phyloP scores from a whole-genome alignment of 2,329 filamentous ascomycete species.

The Penicillium sp. region DNA sequence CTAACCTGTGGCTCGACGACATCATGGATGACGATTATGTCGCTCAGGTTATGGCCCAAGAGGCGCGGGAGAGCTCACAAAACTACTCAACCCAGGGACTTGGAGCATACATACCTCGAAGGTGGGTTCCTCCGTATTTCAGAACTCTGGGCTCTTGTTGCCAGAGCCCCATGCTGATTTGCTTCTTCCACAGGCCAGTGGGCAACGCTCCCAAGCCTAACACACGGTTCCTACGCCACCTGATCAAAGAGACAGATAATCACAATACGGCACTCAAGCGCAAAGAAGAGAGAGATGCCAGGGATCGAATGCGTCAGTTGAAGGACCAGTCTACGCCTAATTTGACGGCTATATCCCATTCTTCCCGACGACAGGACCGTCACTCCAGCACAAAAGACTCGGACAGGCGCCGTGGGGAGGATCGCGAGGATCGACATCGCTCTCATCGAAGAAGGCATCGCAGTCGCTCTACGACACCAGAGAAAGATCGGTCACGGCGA shows the following conservation, averaged over 20 bases:
- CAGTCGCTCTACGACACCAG: slow-evolving; percentile 27
- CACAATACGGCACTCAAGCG: slow-evolving; percentile 86
- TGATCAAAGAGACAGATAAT: slow-evolving; percentile 80
- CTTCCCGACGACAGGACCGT: slow-evolving; percentile 36
- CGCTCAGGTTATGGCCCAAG: slow-evolving; percentile 72
- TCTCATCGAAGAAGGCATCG: slow-evolving; percentile 31
- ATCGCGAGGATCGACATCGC: slow-evolving; percentile 21
- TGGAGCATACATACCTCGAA: slow-evolving; percentile 60
- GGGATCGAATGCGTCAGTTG: slow-evolving; percentile 64
- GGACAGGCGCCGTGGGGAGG: slow-evolving; percentile 23
- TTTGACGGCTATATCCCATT: slow-evolving; percentile 27
- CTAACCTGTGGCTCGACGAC: too few species aligned
- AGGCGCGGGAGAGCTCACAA: slow-evolving; percentile 70
- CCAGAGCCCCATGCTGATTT: background rate
- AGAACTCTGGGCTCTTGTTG: background rate
- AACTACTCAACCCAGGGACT: slow-evolving; percentile 74
- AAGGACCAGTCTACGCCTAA: slow-evolving; percentile 36
- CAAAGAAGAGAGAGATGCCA: slow-evolving; percentile 77
- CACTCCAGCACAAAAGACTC: slow-evolving; percentile 20
- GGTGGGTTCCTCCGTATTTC: slow-evolving; percentile 40
- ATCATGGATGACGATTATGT: slow-evolving; percentile 59
- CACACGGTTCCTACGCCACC: slow-evolving; percentile 80
- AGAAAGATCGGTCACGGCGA: slow-evolving; percentile 25
- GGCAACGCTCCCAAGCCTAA: slow-evolving; percentile 80
- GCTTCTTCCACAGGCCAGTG: slow-evolving; percentile 50